phyloP scores from a whole-genome alignment of 306 rosid species.

The Ormosia semicastrata region DNA sequence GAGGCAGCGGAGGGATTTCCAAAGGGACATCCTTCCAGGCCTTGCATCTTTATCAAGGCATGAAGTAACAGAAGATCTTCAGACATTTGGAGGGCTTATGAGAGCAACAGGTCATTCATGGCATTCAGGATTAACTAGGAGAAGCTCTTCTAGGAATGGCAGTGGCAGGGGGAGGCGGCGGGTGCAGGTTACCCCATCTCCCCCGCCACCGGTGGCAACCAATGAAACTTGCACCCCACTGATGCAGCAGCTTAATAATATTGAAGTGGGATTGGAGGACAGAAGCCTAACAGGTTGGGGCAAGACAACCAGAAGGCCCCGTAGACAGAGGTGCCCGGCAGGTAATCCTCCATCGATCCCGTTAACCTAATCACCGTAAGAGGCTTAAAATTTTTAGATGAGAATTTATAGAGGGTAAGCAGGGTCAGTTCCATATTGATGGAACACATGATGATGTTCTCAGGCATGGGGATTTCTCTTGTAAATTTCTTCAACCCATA shows the following conservation, averaged over 20 bases:
- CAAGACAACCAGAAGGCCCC: conserved; percentile 93
- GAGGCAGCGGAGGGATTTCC: conserved; percentile 95
- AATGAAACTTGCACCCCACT: conserved; percentile 50
- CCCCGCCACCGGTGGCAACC: conserved; percentile 39
- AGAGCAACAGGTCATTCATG: conserved; percentile 82
- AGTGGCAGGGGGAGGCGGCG: conserved; percentile 81
- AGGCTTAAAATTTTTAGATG: conserved; percentile 56
- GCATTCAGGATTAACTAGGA: conserved; percentile 80
- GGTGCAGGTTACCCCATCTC: conserved; percentile 49
- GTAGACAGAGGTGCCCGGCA: conserved; percentile 86
- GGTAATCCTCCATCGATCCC: conserved; percentile 62
- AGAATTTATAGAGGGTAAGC: conserved; percentile 61
- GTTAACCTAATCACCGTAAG: conserved; percentile 57
- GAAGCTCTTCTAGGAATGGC: conserved; percentile 77
- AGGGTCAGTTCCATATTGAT: conserved; percentile 47
- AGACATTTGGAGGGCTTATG: conserved; percentile 93
- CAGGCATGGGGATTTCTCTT: conserved; percentile 53
- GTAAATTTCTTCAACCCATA: conserved; percentile 66
- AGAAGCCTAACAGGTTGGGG: conserved; percentile 97
- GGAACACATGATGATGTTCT: conserved; percentile 46
- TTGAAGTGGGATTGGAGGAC: conserved; percentile 82
- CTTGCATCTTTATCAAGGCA: conserved; percentile 85
- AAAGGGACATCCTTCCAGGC: conserved; percentile 96
- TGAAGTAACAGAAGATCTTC: conserved; percentile 97
- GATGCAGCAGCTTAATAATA: conserved; percentile 60